Conservation (phyloP, 192 early-diverging fungal genomes). For the Entomortierella lignicola region DNA sequence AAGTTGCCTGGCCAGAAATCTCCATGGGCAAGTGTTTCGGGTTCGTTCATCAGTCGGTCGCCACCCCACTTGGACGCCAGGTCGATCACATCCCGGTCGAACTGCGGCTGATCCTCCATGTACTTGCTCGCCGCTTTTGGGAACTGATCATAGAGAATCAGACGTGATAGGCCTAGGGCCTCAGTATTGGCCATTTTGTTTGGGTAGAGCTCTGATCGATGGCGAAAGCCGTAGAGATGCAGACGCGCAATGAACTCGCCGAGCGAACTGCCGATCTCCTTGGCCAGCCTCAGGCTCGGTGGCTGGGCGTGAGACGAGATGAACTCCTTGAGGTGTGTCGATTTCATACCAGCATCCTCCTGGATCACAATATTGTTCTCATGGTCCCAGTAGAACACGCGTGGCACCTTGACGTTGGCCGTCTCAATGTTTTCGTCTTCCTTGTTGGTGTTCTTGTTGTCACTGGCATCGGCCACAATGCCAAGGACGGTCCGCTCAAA, state of each 20-base stretch:
- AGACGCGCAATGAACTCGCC: constrained; percentile 53
- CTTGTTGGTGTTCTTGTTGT: constrained; percentile 30
- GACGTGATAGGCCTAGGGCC: constrained; percentile 30
- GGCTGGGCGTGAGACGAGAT: constrained; percentile 34
- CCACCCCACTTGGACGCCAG: constrained; percentile 48
- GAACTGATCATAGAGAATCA: constrained; percentile 44
- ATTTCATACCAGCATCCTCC: constrained; percentile 39
- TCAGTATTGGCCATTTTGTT: constrained; percentile 37
- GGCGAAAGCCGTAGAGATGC: constrained; percentile 37
- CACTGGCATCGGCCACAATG: constrained; percentile 29
- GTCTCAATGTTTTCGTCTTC: constrained; percentile 28
- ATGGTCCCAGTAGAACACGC: constrained; percentile 37
- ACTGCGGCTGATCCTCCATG: constrained; percentile 31
- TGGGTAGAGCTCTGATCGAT: constrained; percentile 36
- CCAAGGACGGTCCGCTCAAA: constrained; percentile 40
- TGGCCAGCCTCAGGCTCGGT: constrained; percentile 30
- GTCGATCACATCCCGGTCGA: constrained; percentile 23
- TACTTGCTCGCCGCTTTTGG: constrained; percentile 24
- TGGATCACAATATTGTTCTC: constrained; percentile 42
- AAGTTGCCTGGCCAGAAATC: constrained; percentile 57
- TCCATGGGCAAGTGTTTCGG: constrained; percentile 51
- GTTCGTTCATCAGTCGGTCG: constrained; percentile 44
- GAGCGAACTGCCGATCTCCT: constrained; percentile 41
- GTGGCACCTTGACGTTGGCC: constrained; percentile 35
- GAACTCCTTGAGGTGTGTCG: constrained; percentile 39